Percentiles rank a stretch among this genome's conserved stretches.
Evolutionary conservation across 306 rosid genomes (phyloP).

Genomic region (Quercus berberidifolia): DNA sequence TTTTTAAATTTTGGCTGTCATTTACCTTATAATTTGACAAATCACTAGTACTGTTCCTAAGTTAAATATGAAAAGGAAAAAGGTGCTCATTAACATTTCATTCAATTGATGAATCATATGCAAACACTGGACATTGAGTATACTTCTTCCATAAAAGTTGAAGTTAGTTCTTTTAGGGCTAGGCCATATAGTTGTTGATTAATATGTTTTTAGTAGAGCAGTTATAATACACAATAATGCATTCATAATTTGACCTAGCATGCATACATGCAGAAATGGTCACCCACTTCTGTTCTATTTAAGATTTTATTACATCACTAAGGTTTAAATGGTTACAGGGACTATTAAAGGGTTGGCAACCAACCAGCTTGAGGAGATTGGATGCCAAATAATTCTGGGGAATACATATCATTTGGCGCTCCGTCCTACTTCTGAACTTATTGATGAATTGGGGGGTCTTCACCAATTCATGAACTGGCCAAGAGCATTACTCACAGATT

Average conservation of each 20-base stretch:
- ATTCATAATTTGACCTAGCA: not conserved
- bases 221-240: not conserved
- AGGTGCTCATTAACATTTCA: not conserved
- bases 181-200: not conserved
- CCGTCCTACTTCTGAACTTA: constrained; percentile 91
- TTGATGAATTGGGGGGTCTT: constrained; percentile 85
- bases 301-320: constrained; percentile 4
- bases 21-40: not conserved
- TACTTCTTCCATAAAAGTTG: not conserved
- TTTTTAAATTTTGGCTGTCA: not conserved
- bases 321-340: constrained; percentile 46
- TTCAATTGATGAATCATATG: not conserved
- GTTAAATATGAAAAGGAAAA: not conserved
- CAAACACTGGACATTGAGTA: not conserved
- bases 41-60: not conserved
- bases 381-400: constrained; percentile 95
- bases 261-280: not conserved
- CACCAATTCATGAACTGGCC: constrained; percentile 97
- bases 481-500: constrained; percentile 89
- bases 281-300: not conserved
- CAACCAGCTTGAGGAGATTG: constrained; percentile 86
- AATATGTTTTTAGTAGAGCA: not conserved
- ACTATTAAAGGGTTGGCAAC: constrained; percentile 83
- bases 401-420: constrained; percentile 94
- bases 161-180: not conserved